These are phyloP conservation scores for Aspergillus kassunensis DNA, from an alignment of 495 filamentous ascomycete species.

Conservation along the genomic window DNA sequence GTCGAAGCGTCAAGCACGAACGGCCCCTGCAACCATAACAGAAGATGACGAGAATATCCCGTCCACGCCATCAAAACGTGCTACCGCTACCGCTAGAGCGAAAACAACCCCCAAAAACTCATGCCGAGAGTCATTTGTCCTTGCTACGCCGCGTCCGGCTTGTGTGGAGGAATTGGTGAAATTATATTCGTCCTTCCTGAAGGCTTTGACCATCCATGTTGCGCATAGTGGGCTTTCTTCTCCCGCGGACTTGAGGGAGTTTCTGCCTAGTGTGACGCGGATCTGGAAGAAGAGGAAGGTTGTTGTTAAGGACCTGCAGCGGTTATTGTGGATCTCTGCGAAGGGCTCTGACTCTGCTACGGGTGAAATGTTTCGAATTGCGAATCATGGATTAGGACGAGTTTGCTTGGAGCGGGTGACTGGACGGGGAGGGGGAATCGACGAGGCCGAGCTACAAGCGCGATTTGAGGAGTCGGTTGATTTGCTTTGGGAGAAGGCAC, in stretches of 20 bases:
- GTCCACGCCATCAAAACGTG: conserved; percentile 31
- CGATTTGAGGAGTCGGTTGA: conserved; percentile 37
- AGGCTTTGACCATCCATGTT: conserved; percentile 37
- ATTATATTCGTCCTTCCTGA: conserved; percentile 37
- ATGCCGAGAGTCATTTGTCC: neutral
- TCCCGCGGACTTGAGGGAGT: conserved; percentile 39
- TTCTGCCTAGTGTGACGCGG: conserved; percentile 36
- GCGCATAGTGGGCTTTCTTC: conserved; percentile 37
- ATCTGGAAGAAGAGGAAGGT: conserved; percentile 50
- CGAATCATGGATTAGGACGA: conserved; percentile 43
- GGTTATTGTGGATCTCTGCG: conserved; percentile 40
- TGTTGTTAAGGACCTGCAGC: conserved; percentile 39
- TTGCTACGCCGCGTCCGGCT: conserved; percentile 23
- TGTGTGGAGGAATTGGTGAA: conserved; percentile 34
- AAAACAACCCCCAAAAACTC: neutral
- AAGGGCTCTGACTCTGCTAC: conserved; percentile 20
- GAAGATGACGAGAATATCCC: conserved; percentile 5
- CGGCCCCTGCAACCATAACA: no score
- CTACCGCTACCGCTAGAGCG: no score
- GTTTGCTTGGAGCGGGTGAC: conserved; percentile 30
- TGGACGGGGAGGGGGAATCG: conserved; percentile 15
- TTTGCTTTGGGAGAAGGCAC: conserved; percentile 36
- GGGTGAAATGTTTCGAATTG: conserved; percentile 27
- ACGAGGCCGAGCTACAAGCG: conserved; percentile 33
- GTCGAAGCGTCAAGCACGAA: conserved; percentile 19